These are phyloP conservation scores for Geotrichum macrosporum DNA, from an alignment of 1,139 yeast species.

Conservation along the genomic window DNA sequence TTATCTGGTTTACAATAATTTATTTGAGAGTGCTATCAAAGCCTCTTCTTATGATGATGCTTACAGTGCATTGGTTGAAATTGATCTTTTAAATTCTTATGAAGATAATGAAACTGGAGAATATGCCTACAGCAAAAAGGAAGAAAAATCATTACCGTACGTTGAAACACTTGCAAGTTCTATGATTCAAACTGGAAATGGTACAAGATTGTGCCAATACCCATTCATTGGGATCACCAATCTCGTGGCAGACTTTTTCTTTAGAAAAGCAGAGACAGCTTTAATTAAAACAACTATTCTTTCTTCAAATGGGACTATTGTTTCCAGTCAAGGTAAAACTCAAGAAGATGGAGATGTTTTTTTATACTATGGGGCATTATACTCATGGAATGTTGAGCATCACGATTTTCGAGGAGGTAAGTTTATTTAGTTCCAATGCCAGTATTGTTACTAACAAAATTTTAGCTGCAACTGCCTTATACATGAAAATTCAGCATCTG, in stretches of 20 bases:
- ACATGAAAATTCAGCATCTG: constrained; percentile 26
- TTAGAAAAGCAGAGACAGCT: constrained; percentile 4
- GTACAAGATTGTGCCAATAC: constrained; percentile 29
- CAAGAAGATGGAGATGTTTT: constrained; percentile 13
- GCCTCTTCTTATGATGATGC: constrained; percentile 32
- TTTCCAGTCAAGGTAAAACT: constrained; percentile 7
- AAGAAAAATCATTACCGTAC: constrained; percentile 9
- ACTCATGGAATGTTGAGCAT: constrained; percentile 36
- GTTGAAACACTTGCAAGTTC: constrained; percentile 26
- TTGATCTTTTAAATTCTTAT: constrained; percentile 22
- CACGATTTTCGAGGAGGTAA: constrained; percentile 34
- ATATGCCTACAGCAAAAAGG: constrained; percentile 4
- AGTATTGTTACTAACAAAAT: constrained; percentile 16
- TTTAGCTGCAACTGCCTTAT: constrained; percentile 28
- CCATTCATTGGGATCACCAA: constrained; percentile 36
- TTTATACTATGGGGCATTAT: constrained; percentile 32
- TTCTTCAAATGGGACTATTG: background rate
- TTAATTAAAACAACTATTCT: background rate
- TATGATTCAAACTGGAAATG: constrained; percentile 28
- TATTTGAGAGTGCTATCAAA: constrained; percentile 29
- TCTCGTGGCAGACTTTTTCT: constrained; percentile 27
- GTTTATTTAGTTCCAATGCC: constrained; percentile 11
- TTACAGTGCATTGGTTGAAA: constrained; percentile 34
- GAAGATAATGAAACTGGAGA: constrained; percentile 10
- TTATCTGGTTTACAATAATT: constrained; percentile 19